A percentile compares a stretch with the other conserved stretches of the same genome.
Conservation (phyloP, 148 eudicot genomes). For the Chenopodium suecicum region DNA sequence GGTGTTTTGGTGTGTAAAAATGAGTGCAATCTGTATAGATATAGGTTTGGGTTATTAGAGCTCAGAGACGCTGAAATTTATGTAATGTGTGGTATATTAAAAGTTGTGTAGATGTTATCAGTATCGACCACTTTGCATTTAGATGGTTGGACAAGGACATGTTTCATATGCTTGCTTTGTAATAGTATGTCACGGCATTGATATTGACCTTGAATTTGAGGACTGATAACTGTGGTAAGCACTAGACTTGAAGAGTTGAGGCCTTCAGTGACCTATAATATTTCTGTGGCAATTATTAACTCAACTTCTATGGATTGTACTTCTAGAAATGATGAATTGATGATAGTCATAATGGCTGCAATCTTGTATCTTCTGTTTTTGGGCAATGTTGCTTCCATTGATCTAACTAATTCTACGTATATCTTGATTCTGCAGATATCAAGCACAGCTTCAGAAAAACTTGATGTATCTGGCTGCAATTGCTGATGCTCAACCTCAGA, state of each 20-base stretch:
- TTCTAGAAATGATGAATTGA: not conserved
- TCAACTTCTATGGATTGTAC: not conserved
- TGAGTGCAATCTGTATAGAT: constrained; percentile 3
- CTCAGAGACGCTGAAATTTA: constrained; percentile 7
- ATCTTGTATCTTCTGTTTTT: not conserved
- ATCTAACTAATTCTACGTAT: not conserved
- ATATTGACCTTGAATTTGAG: not conserved
- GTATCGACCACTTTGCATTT: not conserved
- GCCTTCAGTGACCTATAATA: not conserved
- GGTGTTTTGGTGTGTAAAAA: not conserved
- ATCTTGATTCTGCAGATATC: constrained; percentile 53
- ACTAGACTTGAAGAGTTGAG: not conserved
- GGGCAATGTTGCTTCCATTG: not conserved
- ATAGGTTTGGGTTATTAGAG: not conserved
- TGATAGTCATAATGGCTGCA: not conserved
- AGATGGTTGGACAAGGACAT: not conserved
- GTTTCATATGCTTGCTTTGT: not conserved
- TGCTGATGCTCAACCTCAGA: constrained; percentile 97
- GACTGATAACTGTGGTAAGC: no score
- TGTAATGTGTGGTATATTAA: not conserved
- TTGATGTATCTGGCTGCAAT: constrained; percentile 96
- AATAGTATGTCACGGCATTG: not conserved
- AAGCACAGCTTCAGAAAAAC: constrained; percentile 94
- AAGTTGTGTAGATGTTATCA: no score
- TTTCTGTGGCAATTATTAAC: not conserved